Base-by-base conservation (phyloP, 2,329 filamentous ascomycete species). In the Diaporthe citri region DNA sequence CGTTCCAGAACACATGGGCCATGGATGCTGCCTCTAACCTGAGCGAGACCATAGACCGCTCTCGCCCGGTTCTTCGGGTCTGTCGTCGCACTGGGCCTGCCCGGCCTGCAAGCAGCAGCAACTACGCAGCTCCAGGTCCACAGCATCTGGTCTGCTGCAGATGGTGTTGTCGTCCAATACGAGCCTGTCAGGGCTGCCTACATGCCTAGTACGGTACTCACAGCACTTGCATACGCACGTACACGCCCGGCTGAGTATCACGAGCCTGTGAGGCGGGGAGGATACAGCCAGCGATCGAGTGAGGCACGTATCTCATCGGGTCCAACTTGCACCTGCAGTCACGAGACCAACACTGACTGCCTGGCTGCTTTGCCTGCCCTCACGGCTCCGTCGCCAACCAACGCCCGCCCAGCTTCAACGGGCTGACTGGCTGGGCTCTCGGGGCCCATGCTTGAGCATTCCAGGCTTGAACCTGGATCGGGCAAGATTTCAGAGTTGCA, bases 401-500 rank as follows among this genome's bases (percentile, higher is more conserved):
- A 64, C 59, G 59, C 59, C 39, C 39, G 39, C 25, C 59, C 59
- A 46, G 17, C 59, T 64, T 41, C 39, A 17, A n/a, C 56, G 4
- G 34, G 31, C 57, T 28, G 36, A 28, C 34, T 57, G 48, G 52
- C 34, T 46, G 20, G 28, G 46, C 28, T 71, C 39, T 51, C 66
- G 56, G 20, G 67, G 57, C 62, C 72, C 70, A 72, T 60, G 70
- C 41, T 55, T 51, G 57, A 52, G 28, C 71, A 60, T 66, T 72
- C 57, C 66, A 74, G 57, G 56, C 56, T 71, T 34, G 64, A 59
- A 36, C 41, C 64, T 43, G 41, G 59, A 64, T 34, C 57, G 46
- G 43, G 41, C 67, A 75, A 75, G 73, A 75, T 72, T 75, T 73
- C 64, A 71, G 34, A 59, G 71, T 76, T 60, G 69, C 64, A 76